phyloP scores from a whole-genome alignment of 129 eudicot species.

The Flaveria ramosissima region DNA sequence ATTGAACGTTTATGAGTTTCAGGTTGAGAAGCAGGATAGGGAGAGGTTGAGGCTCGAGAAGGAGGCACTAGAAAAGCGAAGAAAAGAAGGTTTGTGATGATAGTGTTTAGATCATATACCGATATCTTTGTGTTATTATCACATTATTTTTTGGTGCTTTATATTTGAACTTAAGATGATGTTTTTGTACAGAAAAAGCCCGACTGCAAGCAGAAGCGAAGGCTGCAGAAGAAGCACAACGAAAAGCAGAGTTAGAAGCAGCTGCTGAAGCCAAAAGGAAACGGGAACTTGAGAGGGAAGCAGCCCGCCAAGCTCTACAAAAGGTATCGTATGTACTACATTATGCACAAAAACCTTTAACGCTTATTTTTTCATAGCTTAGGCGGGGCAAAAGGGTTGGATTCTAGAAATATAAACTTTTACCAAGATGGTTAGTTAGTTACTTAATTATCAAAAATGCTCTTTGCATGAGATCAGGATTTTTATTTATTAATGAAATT shows the following conservation, averaged over 20 bases:
- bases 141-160: background rate
- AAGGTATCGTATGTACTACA: conserved; percentile 37
- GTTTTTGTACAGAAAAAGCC: conserved; percentile 63
- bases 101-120: conserved; percentile 23
- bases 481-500: background rate
- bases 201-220: conserved; percentile 87
- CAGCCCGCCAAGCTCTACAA: conserved; percentile 84
- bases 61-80: conserved; percentile 76
- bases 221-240: conserved; percentile 83
- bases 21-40: conserved; percentile 69
- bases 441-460: background rate
- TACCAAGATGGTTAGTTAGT: background rate
- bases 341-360: background rate
- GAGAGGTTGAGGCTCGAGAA: conserved; percentile 70
- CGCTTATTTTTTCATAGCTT: background rate
- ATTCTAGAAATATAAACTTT: background rate
- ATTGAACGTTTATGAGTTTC: conserved; percentile 12
- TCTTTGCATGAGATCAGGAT: too few relatives aligned
- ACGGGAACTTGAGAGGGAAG: conserved; percentile 82
- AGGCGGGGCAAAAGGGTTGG: too few relatives aligned
- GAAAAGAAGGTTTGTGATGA: conserved; percentile 63
- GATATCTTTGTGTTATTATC: background rate
- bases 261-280: conserved; percentile 83
- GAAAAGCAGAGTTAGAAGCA: conserved; percentile 71
- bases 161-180: background rate